Conservation (phyloP, 164 flowering plant species). For the Sedum album region DNA sequence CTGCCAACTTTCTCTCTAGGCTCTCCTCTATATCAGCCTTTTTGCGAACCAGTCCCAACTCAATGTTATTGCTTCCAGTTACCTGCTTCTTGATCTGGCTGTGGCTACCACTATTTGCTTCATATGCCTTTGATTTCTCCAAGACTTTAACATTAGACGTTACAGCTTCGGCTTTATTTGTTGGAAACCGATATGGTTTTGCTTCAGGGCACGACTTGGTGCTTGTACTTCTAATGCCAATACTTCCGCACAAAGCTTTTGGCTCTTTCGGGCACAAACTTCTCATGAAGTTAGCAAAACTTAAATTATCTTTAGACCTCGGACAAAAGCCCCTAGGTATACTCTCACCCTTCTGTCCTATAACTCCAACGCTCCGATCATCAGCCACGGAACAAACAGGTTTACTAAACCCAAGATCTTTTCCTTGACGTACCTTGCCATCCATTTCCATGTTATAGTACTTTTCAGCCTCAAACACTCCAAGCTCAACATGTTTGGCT, state of each 20-base stretch:
- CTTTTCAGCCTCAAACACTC: conserved; percentile 4
- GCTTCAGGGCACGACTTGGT: neutral
- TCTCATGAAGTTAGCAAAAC: neutral
- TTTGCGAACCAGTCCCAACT: neutral
- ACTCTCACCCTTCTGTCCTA: neutral
- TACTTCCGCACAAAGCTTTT: neutral
- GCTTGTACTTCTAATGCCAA: neutral
- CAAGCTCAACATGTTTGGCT: neutral
- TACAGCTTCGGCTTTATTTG: too few species aligned
- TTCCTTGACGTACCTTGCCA: neutral
- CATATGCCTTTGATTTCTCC: neutral
- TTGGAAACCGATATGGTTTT: neutral
- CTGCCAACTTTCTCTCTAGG: neutral
- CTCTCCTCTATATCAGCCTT: neutral
- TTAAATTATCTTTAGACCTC: neutral
- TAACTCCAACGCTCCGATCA: neutral
- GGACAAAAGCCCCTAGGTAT: neutral
- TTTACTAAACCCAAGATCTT: neutral
- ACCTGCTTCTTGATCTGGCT: too few species aligned
- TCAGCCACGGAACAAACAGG: neutral
- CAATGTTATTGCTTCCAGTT: neutral
- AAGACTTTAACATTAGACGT: neutral
- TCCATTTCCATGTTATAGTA: neutral
- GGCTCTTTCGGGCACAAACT: neutral
- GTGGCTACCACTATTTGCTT: neutral